These are phyloP conservation scores for Trametes punicea DNA, from an alignment of 768 basidiomycete species.

Conservation along the genomic window DNA sequence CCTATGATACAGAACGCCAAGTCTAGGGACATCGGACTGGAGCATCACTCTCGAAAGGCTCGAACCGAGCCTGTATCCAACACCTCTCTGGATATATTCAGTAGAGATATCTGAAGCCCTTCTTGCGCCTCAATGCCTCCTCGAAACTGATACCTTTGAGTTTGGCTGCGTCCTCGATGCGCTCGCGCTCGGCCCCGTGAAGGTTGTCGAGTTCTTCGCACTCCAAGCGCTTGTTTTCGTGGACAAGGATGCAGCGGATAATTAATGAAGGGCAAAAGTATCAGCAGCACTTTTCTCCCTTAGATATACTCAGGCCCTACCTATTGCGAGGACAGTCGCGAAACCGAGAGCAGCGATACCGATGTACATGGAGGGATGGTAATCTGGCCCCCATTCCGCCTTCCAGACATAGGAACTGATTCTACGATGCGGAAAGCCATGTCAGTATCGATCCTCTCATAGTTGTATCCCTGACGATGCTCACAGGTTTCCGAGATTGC, in stretches of 20 bases:
- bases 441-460: too few relatives aligned
- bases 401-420: constrained; percentile 64
- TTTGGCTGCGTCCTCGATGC: constrained; percentile 56
- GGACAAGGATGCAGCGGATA: constrained; percentile 43
- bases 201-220: constrained; percentile 43
- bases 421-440: constrained; percentile 27
- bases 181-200: constrained; percentile 42
- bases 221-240: constrained; percentile 50
- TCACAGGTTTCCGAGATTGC: constrained; percentile 56
- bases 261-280: constrained; percentile 29
- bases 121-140: constrained; percentile 53
- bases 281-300: background rate
- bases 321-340: constrained; percentile 31
- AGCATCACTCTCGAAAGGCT: too few relatives aligned
- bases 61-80: too few relatives aligned
- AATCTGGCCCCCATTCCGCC: constrained; percentile 55
- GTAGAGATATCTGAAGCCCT: constrained; percentile 57
- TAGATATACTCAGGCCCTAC: constrained; percentile 25
- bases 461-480: background rate
- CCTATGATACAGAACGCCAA: too few relatives aligned
- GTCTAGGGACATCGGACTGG: too few relatives aligned
- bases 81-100: too few relatives aligned
- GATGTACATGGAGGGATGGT: constrained; percentile 62
- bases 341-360: constrained; percentile 34
- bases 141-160: constrained; percentile 59